phyloP scores from a whole-genome alignment of 345 rosid genomes.

The Gossypium rotundifolium region DNA sequence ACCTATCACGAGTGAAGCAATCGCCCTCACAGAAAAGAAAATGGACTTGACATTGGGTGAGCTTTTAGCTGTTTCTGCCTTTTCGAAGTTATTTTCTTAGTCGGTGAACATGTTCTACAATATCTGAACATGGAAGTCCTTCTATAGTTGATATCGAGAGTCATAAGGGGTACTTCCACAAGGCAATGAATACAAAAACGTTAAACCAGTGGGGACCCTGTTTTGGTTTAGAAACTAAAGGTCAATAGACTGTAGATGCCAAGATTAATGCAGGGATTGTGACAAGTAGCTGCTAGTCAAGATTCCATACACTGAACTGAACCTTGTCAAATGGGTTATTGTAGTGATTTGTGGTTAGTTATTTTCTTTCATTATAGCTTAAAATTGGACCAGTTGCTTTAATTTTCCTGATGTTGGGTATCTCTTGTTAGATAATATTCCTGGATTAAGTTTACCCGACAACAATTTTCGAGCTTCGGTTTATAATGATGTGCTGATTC shows the following conservation, averaged over 20 bases:
- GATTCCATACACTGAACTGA: not conserved
- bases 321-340: not conserved
- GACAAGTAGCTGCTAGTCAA: not conserved
- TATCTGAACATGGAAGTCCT: constrained; percentile 2
- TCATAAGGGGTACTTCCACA: constrained; percentile 11
- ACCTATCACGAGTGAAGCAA: constrained; percentile 62
- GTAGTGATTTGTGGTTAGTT: not conserved
- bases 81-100: not conserved
- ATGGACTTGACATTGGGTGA: constrained; percentile 84
- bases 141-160: constrained; percentile 15
- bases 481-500: not conserved
- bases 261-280: not conserved
- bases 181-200: constrained; percentile 13
- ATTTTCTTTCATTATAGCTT: not conserved
- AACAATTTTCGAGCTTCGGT: not conserved
- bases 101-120: not conserved
- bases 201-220: not conserved
- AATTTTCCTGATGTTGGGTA: not conserved
- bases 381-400: not conserved
- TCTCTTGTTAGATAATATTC: not conserved
- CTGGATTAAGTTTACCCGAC: not conserved
- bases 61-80: not conserved
- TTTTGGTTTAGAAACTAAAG: constrained; percentile 1
- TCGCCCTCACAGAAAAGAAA: constrained; percentile 82
- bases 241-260: constrained; percentile 6